Percentiles rank a stretch among this genome's conserved stretches.
phyloP scores from a whole-genome alignment of 2,329 filamentous ascomycete genomes.

The Eutypa lata region DNA sequence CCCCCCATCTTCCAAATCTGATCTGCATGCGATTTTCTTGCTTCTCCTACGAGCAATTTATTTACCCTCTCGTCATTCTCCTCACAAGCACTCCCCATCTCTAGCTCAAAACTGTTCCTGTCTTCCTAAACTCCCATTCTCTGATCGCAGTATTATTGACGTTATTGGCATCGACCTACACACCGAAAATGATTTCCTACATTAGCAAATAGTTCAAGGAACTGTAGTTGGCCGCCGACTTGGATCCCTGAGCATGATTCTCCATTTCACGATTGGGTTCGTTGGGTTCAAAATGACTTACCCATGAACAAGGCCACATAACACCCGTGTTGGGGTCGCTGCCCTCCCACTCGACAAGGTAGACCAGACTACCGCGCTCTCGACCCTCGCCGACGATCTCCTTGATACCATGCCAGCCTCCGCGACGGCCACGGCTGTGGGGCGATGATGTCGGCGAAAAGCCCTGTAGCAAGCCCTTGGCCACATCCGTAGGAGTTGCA shows the following conservation, averaged over 20 bases:
- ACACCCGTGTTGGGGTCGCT: constrained; percentile 18
- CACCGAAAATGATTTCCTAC: no score
- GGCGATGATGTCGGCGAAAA: background rate
- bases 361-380: constrained; percentile 6
- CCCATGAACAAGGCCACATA: constrained; percentile 23
- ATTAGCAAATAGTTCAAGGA: constrained; percentile 1
- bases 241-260: no score
- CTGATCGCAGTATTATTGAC: constrained; percentile 10
- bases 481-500: no score
- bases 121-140: constrained; percentile 7
- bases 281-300: no score
- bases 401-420: constrained; percentile 21
- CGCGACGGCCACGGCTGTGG: constrained; percentile 1
- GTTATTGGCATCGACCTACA: constrained; percentile 12
- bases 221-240: background rate
- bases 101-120: background rate
- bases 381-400: constrained; percentile 18
- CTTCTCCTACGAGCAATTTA: no score
- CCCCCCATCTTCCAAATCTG: no score
- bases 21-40: no score
- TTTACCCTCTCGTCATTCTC: no score
- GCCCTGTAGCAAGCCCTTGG: background rate
- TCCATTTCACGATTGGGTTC: no score
- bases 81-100: background rate
- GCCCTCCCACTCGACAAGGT: constrained; percentile 28